Evolutionary conservation across 2,329 filamentous ascomycete species (phyloP).

Genomic region (Truncatella angustata): DNA sequence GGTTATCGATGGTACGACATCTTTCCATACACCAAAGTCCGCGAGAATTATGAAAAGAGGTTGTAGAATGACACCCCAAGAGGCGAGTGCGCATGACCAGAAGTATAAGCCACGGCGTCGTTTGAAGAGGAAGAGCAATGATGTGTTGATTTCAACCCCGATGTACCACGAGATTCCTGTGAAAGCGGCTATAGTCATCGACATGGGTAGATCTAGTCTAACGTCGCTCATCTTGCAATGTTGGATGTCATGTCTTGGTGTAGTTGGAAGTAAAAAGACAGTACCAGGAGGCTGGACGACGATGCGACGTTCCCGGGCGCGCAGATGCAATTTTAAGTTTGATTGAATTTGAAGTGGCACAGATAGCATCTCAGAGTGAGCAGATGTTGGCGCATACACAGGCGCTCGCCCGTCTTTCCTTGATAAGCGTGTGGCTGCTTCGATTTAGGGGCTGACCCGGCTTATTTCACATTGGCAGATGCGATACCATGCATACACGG

Average conservation of each 20-base stretch:
- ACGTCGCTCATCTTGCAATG: neutral
- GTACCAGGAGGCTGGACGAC: no score
- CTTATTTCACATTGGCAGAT: no score
- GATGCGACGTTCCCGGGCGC: no score
- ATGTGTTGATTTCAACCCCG: constrained; percentile 25
- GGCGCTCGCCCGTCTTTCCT: no score
- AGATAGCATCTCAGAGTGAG: no score
- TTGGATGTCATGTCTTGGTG: neutral
- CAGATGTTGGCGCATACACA: no score
- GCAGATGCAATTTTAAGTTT: no score
- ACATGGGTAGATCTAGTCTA: neutral
- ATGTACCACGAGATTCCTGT: constrained; percentile 2
- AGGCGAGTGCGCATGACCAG: constrained; percentile 26
- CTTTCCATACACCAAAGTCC: constrained; percentile 27
- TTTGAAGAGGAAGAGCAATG: constrained; percentile 29
- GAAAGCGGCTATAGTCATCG: constrained; percentile 2
- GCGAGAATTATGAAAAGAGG: constrained; percentile 30
- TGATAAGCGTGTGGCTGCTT: no score
- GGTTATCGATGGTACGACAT: constrained; percentile 23
- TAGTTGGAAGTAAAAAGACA: no score
- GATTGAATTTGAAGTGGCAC: no score
- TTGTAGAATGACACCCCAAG: constrained; percentile 28
- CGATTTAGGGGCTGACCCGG: no score
- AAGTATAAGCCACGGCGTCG: constrained; percentile 30
- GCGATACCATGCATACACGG: no score